Evolutionary conservation across 371 early-diverging fungal species (phyloP).

Genomic region (Smittium mucronatum): DNA sequence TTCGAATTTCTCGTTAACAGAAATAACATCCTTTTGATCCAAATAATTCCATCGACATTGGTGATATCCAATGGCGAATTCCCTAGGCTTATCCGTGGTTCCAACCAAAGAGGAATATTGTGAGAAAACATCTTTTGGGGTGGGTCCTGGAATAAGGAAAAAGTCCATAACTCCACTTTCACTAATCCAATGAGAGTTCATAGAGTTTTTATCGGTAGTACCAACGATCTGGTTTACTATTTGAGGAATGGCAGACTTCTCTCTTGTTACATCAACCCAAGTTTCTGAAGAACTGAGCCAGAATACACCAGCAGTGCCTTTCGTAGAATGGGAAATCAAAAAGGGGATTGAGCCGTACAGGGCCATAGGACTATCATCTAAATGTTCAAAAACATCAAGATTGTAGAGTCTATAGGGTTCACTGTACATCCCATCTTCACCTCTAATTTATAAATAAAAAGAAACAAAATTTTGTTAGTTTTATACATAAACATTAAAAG

Average conservation of each 20-base stretch:
- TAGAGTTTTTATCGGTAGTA: constrained; percentile 13
- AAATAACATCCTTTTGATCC: constrained; percentile 39
- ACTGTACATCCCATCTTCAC: constrained; percentile 54
- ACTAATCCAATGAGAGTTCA: constrained; percentile 81
- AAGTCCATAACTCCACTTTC: constrained; percentile 86
- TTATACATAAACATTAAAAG: neutral
- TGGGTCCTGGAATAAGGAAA: constrained; percentile 77
- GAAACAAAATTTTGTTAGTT: neutral
- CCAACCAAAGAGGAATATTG: constrained; percentile 71
- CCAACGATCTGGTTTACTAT: constrained; percentile 21
- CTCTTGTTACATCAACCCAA: constrained; percentile 87
- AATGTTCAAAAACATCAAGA: constrained; percentile 94
- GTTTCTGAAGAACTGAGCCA: constrained; percentile 93
- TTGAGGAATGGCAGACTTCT: constrained; percentile 13
- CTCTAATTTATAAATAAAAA: constrained; percentile 26
- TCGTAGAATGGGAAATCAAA: constrained; percentile 69
- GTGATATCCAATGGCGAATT: constrained; percentile 81
- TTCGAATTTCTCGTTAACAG: constrained; percentile 38
- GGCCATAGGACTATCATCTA: constrained; percentile 82
- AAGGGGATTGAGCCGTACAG: constrained; percentile 92
- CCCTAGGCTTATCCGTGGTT: constrained; percentile 68
- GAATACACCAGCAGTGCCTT: constrained; percentile 59
- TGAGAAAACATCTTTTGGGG: constrained; percentile 50
- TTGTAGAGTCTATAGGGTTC: constrained; percentile 97
- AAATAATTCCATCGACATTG: constrained; percentile 62